Evolutionary conservation across 2,329 filamentous ascomycete species (phyloP), one percentile per base, ranked within the genome.

Genomic region (Daldinia sp.): DNA sequence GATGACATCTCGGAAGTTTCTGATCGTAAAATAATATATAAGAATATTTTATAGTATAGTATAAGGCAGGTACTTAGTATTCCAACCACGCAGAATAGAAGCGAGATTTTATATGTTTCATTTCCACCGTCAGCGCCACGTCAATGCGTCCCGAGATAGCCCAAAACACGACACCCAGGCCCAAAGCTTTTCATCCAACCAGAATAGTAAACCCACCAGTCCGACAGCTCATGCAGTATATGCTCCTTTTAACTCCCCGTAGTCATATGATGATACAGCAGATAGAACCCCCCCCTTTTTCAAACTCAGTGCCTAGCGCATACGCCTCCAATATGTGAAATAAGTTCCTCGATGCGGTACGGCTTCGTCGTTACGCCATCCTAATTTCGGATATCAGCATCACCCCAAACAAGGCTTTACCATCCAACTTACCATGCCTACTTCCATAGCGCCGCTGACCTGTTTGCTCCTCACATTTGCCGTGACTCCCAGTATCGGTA

Each of bases 361-460:
- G 71, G 71, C 37, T 73, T 73, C 19, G 71, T 73, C 10, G 71
- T 72, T 8, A 73, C 69, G 17, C 71, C 71, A 17, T 73, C 71
- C 71, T 73, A 29, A 1, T 34, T 13, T n/a, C 7, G 2, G 7
- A 37, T 4, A 39, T 70, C 11, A 68, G 59, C 17, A 43, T 37
- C 6, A 3, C 4, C 30, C 15, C 19, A 32, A 29, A 39, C 3
- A 8, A 5, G 1, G 2, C 25, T 3, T 41, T 39, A 7, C 19
- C 27, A 17, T 25, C 39, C 10, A 2, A 54, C 67, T 57, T 61
- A 72, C 72, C 71, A 73, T 73, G 47, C 70, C 72, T 23, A 66
- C 68, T 27, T 71, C 69, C 1, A 70, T 63, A n/a, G 71, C 71
- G 7, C 61, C 67, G 34, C 51, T 70, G 13, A 73, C 67, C 59